phyloP scores from a whole-genome alignment of 1,139 yeast species.

The Zygoascus hellenicus region DNA sequence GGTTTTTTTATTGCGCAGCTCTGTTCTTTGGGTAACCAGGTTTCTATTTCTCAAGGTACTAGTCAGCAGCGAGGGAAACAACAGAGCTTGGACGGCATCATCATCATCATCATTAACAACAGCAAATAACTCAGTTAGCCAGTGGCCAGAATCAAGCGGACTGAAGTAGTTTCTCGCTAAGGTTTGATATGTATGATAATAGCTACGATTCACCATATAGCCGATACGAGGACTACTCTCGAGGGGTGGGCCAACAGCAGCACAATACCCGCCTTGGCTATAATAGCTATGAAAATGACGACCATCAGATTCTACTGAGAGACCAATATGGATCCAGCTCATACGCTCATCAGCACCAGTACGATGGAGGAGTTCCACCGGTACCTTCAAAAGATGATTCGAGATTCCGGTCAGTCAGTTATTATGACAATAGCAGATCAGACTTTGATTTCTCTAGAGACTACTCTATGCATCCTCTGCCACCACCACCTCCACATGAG shows the following conservation, averaged over 20 bases:
- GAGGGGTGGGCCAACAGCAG: constrained; percentile 6
- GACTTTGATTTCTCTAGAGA: too few species aligned
- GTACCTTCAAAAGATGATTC: constrained; percentile 8
- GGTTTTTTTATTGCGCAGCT: too few species aligned
- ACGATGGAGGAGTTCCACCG: constrained; percentile 6
- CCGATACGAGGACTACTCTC: constrained; percentile 6
- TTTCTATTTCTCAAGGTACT: background rate
- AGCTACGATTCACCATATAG: constrained; percentile 2
- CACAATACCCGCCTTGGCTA: background rate
- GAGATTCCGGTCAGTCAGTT: too few species aligned
- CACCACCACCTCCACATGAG: constrained; percentile 13
- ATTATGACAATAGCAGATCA: too few species aligned
- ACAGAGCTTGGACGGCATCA: too few species aligned
- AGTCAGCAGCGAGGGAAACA: background rate
- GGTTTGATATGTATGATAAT: background rate
- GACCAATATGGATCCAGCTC: background rate
- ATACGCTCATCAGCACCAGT: too few species aligned
- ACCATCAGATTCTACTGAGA: constrained; percentile 6
- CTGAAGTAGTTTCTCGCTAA: background rate
- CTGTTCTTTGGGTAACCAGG: background rate
- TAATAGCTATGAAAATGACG: constrained; percentile 9
- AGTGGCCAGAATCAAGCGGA: too few species aligned
- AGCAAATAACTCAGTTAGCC: background rate
- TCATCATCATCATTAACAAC: too few species aligned
- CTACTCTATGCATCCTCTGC: background rate